phyloP scores from a whole-genome alignment of 108 stramenopile species.

The Asterionellopsis glacialis region DNA sequence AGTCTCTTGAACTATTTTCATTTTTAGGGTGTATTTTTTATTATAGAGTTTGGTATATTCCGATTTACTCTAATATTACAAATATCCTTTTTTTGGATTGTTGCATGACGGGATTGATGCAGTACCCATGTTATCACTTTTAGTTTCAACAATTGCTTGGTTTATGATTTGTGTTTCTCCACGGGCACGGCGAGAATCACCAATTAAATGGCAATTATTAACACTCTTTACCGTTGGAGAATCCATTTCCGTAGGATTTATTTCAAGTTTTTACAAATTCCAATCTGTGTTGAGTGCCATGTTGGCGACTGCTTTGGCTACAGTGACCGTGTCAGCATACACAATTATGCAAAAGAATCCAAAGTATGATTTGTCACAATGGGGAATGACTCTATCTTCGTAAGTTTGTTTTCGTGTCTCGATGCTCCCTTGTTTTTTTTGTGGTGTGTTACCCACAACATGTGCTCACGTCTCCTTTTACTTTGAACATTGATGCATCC shows the following conservation, averaged over 20 bases:
- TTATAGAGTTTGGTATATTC: background rate
- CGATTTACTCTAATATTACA: background rate
- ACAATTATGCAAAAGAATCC: conserved; percentile 79
- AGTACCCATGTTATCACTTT: conserved; percentile 31
- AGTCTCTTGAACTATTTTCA: conserved; percentile 1
- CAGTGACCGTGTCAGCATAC: conserved; percentile 70
- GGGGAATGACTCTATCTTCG: conserved; percentile 56
- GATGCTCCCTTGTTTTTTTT: background rate
- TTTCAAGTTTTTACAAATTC: conserved; percentile 63
- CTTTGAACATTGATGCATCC: too few relatives aligned
- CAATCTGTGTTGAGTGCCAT: conserved; percentile 63
- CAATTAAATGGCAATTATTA: conserved; percentile 71
- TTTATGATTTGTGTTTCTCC: conserved; percentile 42
- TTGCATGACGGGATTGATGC: background rate
- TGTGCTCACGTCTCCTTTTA: too few relatives aligned
- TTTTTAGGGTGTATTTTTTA: background rate
- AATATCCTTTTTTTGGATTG: background rate
- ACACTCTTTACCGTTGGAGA: conserved; percentile 76
- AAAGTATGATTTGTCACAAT: conserved; percentile 89
- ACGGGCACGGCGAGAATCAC: conserved; percentile 48
- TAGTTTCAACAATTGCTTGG: conserved; percentile 46
- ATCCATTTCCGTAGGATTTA: conserved; percentile 64
- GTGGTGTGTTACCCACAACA: too few relatives aligned
- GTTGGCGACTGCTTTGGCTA: conserved; percentile 60
- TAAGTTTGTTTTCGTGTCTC: too few relatives aligned